phyloP scores from a whole-genome alignment of 1,284 basidiomycete genomes.

The Ceratobasidium sp. region DNA sequence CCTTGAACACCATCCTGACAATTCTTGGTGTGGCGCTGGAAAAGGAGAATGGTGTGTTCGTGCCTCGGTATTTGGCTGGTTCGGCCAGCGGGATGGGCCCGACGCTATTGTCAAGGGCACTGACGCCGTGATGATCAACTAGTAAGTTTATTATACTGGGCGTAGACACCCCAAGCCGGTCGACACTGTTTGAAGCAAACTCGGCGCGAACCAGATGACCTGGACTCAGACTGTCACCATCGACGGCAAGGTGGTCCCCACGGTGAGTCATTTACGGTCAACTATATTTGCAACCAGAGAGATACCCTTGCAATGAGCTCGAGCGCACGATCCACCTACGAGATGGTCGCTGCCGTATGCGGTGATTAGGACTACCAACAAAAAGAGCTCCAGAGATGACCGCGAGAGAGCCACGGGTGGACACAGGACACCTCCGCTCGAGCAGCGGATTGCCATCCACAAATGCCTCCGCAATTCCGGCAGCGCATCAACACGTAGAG shows the following conservation, averaged over 20 bases:
- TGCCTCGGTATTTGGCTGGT: constrained; percentile 31
- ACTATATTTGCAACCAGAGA: neutral
- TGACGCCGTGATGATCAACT: constrained; percentile 36
- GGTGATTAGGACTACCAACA: no score
- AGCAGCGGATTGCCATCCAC: no score
- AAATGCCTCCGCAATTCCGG: no score
- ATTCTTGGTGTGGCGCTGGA: constrained; percentile 27
- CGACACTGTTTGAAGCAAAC: no score
- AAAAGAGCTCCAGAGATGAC: no score
- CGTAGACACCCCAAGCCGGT: neutral
- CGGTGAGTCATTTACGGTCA: constrained; percentile 9
- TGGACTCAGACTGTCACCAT: constrained; percentile 34
- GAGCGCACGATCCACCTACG: no score
- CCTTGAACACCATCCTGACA: constrained; percentile 26
- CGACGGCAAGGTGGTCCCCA: constrained; percentile 21
- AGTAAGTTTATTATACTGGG: constrained; percentile 1
- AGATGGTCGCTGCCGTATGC: no score
- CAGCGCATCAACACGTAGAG: no score
- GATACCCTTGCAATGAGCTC: no score
- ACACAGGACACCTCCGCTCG: no score
- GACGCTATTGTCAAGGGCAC: constrained; percentile 20
- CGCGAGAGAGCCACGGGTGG: no score
- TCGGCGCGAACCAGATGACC: constrained; percentile 24
- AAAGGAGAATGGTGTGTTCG: constrained; percentile 33
- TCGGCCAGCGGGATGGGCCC: constrained; percentile 31